Conservation (phyloP, 1,284 basidiomycete species). For the Rhizopogon hawkerae region DNA sequence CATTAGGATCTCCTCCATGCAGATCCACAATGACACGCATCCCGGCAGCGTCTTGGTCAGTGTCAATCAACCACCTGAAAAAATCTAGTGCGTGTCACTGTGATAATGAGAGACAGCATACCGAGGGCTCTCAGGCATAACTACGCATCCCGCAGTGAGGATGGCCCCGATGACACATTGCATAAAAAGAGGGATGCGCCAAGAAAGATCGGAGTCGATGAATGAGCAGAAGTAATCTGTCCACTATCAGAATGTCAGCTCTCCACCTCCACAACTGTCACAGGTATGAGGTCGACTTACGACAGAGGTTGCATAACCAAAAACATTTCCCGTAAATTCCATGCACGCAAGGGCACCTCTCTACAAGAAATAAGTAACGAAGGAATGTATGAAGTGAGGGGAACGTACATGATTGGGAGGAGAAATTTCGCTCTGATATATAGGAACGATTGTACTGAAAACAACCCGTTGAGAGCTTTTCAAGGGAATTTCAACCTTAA, state of each 20-base stretch:
- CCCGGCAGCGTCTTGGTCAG: constrained; percentile 78
- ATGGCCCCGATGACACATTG: constrained; percentile 85
- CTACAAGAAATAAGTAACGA: constrained; percentile 31
- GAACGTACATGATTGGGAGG: constrained; percentile 80
- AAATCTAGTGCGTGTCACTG: constrained; percentile 3
- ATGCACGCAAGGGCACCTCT: constrained; percentile 90
- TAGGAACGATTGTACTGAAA: constrained; percentile 87
- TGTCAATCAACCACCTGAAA: constrained; percentile 84
- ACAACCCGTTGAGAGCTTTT: neutral
- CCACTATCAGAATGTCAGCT: constrained; percentile 51
- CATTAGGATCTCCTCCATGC: constrained; percentile 76
- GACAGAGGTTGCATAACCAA: constrained; percentile 92
- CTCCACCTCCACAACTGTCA: neutral
- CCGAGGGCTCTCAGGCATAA: constrained; percentile 92
- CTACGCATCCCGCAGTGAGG: constrained; percentile 73
- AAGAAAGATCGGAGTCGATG: constrained; percentile 73
- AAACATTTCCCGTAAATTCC: constrained; percentile 92
- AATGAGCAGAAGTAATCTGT: constrained; percentile 92
- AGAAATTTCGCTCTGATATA: constrained; percentile 96
- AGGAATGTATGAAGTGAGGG: neutral
- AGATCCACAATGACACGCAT: constrained; percentile 86
- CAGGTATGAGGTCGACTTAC: constrained; percentile 41
- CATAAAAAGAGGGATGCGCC: constrained; percentile 80
- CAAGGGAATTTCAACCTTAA: neutral
- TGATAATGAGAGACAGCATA: constrained; percentile 24